Conservation (phyloP, 345 rosid species). For the Microthlaspi erraticum region DNA sequence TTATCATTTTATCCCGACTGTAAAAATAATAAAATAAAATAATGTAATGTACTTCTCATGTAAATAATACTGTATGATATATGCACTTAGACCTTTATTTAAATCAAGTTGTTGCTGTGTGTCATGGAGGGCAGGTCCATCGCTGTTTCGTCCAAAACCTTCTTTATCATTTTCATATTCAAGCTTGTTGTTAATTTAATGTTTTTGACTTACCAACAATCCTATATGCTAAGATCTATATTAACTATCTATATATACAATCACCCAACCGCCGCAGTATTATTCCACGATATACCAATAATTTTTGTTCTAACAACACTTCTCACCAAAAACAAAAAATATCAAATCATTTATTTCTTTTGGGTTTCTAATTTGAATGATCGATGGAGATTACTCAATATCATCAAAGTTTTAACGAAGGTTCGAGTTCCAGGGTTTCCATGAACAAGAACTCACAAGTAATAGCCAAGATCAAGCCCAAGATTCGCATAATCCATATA, state of each 20-base stretch:
- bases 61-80: slow-evolving; percentile 32
- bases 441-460: slow-evolving; percentile 57
- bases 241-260: slow-evolving; percentile 26
- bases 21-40: neutral
- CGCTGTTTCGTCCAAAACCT: slow-evolving; percentile 39
- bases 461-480: slow-evolving; percentile 74
- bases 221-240: neutral
- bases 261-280: slow-evolving; percentile 40
- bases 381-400: slow-evolving; percentile 41
- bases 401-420: slow-evolving; percentile 41
- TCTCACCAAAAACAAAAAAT: slow-evolving; percentile 7
- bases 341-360: slow-evolving; percentile 13
- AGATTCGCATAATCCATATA: slow-evolving; percentile 82
- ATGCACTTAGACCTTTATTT: slow-evolving; percentile 7
- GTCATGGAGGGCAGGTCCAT: slow-evolving; percentile 50
- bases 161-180: slow-evolving; percentile 40
- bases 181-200: slow-evolving; percentile 32
- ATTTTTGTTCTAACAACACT: slow-evolving; percentile 38
- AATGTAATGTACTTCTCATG: slow-evolving; percentile 5
- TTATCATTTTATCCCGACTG: neutral
- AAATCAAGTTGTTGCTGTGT: slow-evolving; percentile 29
- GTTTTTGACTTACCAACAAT: slow-evolving; percentile 43
- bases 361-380: slow-evolving; percentile 22
- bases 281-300: slow-evolving; percentile 39
- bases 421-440: slow-evolving; percentile 48